A percentile compares a stretch with the other conserved stretches of the same genome.
Evolutionary conservation across 2,329 filamentous ascomycete species (phyloP).

Genomic region (Fusarium compactum): DNA sequence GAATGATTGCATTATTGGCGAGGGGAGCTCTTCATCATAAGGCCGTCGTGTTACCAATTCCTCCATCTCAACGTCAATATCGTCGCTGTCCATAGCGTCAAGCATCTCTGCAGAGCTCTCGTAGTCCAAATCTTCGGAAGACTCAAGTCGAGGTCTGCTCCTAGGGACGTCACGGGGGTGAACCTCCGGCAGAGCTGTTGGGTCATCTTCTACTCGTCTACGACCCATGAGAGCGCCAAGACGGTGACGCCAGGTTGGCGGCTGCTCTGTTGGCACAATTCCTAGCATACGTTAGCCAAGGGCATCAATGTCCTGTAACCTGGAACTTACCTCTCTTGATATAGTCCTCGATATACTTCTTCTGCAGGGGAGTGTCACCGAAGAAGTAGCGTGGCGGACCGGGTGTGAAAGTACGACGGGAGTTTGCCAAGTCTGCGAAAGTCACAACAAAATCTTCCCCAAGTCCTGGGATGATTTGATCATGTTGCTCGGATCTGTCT

Average conservation of each 20-base stretch:
- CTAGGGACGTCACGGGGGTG: conserved; percentile 32
- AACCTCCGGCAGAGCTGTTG: conserved; percentile 38
- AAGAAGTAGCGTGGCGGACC: conserved; percentile 46
- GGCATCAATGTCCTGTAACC: not conserved
- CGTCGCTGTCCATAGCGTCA: not conserved
- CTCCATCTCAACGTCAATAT: conserved; percentile 16
- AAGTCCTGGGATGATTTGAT: conserved; percentile 6
- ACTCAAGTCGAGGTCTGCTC: conserved; percentile 26
- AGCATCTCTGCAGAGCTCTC: not conserved
- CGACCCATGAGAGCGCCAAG: conserved; percentile 20
- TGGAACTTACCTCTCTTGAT: conserved; percentile 37
- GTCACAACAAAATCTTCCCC: conserved; percentile 23
- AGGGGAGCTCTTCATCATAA: not conserved
- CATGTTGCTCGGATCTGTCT: not conserved
- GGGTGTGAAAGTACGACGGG: conserved; percentile 41
- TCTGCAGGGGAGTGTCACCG: conserved; percentile 50
- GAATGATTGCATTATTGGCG: conserved; percentile 6
- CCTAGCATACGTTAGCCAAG: conserved; percentile 21
- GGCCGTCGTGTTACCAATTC: conserved; percentile 1
- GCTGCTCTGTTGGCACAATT: conserved; percentile 18
- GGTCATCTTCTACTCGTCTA: conserved; percentile 7
- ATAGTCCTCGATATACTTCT: conserved; percentile 41
- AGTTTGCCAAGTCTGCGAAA: conserved; percentile 29
- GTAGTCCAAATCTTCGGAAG: not conserved
- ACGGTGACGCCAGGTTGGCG: conserved; percentile 22